Evolutionary conservation across 192 early-diverging fungal genomes (phyloP), one percentile per base, ranked within the genome.

Genomic region (Rhizophagus prolifer): DNA sequence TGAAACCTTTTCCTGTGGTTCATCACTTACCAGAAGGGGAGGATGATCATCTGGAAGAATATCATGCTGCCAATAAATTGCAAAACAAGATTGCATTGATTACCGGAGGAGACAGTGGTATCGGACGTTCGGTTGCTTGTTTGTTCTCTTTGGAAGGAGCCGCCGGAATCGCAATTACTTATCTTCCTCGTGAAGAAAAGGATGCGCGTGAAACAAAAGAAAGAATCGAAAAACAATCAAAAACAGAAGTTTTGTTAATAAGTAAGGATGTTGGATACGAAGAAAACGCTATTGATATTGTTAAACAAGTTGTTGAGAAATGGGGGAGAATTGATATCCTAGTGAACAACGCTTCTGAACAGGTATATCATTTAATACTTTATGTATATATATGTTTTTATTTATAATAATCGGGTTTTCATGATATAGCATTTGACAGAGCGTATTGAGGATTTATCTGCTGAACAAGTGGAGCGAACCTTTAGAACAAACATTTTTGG

Each of bases 51-150:
- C 74, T 88, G 63, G 73, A 83, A 74, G 78, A 81, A 16, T 88
- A 88, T 76, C 77, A 71, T 60, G 82, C 80, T 10, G 66, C 77
- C 46, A 82, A 81, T 19, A 88, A 88, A 68, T 75, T 88, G 50
- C 9, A 84, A 54, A 78, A 66, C 34, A 88, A 88, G 62, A 75
- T 84, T 54, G 87, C 85, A 58, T 65, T 88, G 34, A 85, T 86
- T 36, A 87, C 86, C 8, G 78, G 82, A 58, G 83, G 79, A 58
- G 83, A 84, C 70, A 81, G 81, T 23, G 87, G 86, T 26, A 88
- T 88, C 61, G 88, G 88, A 30, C 76, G 86, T 26, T 83, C 86
- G 5, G 81, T 88, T 47, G 88, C 86, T 36, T 79, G 82, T 21
- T 77, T 89, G 12, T 89, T 86, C 69, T 81, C 86, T 14, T 75